Evolutionary conservation across 2,329 filamentous ascomycete species (phyloP).

Genomic region (Colletotrichum echinochloae): DNA sequence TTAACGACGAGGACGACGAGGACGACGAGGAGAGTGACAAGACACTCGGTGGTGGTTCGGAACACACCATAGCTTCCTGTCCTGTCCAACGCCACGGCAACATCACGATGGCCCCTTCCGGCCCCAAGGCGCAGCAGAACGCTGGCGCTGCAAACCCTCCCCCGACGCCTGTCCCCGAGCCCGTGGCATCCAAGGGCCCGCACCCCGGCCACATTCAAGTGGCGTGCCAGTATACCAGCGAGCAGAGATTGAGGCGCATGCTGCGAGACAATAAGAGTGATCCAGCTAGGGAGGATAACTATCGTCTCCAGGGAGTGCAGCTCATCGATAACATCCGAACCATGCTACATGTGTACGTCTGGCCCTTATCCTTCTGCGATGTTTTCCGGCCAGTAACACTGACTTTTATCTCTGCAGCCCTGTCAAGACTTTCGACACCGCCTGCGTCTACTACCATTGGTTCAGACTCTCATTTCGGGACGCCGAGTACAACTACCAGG

Average conservation of each 20-base stretch:
- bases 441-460: conserved; percentile 92
- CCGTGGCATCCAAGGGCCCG: conserved; percentile 50
- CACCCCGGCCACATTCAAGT: conserved; percentile 63
- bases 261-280: conserved; percentile 77
- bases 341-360: conserved; percentile 79
- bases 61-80: neutral
- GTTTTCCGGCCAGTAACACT: conserved; percentile 11
- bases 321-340: conserved; percentile 89
- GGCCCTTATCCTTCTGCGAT: neutral
- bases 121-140: conserved; percentile 36
- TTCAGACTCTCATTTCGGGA: conserved; percentile 90
- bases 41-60: neutral
- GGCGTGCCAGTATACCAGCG: conserved; percentile 80
- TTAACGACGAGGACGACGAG: neutral
- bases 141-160: conserved; percentile 29
- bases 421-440: conserved; percentile 91
- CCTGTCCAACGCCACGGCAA: conserved; percentile 10
- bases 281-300: conserved; percentile 81
- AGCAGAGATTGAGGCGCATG: conserved; percentile 81
- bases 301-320: conserved; percentile 86
- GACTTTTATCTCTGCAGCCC: conserved; percentile 65
- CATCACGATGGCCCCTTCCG: conserved; percentile 34
- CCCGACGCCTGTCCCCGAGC: conserved; percentile 5
- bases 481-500: conserved; percentile 85
- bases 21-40: neutral